Evolutionary conservation across 345 rosid species (phyloP), one percentile per base, ranked within the genome.

Genomic region (Ricinus communis): DNA sequence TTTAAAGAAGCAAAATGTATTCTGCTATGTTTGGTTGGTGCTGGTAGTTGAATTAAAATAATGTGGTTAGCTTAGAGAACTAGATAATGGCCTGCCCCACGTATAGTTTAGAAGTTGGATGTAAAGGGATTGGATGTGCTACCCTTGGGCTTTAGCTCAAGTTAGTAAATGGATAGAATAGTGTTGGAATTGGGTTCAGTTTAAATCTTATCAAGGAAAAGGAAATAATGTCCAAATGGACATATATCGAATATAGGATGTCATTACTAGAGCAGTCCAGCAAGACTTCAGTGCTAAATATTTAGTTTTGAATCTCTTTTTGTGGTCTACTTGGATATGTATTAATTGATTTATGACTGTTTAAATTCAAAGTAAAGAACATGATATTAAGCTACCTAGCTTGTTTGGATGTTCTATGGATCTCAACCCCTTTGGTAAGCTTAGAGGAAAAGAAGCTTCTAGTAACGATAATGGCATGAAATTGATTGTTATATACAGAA

Each of bases 331-430:
- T 62, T 46, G 1, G n/a, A 4, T 38, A 38, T 38, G 43, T 38
- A n/a, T 62, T 7, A 7, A 41, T 40, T 41, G 51, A 22, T 62
- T 41, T 21, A 22, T 62, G 40, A 1, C 50, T 43, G 66, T 22
- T 43, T 62, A 43, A 36, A 43, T 47, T 22, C 51, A 1, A 28
- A 4, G 6, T 62, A 31, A 3, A 7, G 51, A 22, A 62, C 46
- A 28, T 41, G 49, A 25, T 64, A 45, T 64, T 30, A 2, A 12
- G 22, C 54, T 14, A 45, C 21, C n/a, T 7, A 24, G 31, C 11
- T 64, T 45, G 33, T 64, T 64, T 46, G 16, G 22, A 27, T 64
- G 68, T 4, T 64, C 46, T 9, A n/a, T 18, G 54, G 66, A 41
- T 24, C 47, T 62, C 52, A 43, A 50, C 28, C 65, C 28, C 30